phyloP scores from a whole-genome alignment of 202 grass and related monocot species.

The Panicum virgatum region DNA sequence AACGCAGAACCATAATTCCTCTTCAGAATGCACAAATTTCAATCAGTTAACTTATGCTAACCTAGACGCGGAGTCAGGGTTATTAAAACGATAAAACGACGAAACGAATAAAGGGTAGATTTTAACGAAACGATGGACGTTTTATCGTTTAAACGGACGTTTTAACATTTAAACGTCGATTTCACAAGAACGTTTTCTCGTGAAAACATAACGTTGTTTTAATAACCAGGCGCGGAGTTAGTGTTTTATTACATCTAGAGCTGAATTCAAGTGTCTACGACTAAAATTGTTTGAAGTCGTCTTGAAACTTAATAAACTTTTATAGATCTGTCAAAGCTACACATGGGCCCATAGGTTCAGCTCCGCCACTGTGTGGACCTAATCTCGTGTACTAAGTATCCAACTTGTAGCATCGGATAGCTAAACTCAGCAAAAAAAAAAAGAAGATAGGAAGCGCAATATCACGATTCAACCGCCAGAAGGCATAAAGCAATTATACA shows the following conservation, averaged over 20 bases:
- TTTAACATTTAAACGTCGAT: no score
- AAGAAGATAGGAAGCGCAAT: background rate
- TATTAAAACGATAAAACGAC: no score
- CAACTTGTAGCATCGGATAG: constrained; percentile 11
- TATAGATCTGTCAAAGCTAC: background rate
- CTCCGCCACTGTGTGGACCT: background rate
- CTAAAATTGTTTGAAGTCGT: background rate
- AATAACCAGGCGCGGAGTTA: no score
- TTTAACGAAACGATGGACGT: no score
- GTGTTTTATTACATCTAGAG: background rate
- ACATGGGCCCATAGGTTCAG: background rate
- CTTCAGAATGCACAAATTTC: constrained; percentile 11
- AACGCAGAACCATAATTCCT: background rate
- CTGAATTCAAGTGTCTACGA: background rate
- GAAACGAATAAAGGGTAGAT: no score
- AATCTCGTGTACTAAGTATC: constrained; percentile 21
- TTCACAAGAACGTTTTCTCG: no score
- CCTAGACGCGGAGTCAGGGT: no score
- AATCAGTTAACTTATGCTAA: background rate
- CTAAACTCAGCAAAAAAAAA: constrained; percentile 10
- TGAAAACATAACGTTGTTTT: no score
- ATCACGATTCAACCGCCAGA: constrained; percentile 21
- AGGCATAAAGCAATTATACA: background rate
- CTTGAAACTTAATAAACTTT: background rate
- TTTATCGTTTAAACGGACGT: no score